Conservation (phyloP, 2,329 filamentous ascomycete species). For the Alternaria burnsii region DNA sequence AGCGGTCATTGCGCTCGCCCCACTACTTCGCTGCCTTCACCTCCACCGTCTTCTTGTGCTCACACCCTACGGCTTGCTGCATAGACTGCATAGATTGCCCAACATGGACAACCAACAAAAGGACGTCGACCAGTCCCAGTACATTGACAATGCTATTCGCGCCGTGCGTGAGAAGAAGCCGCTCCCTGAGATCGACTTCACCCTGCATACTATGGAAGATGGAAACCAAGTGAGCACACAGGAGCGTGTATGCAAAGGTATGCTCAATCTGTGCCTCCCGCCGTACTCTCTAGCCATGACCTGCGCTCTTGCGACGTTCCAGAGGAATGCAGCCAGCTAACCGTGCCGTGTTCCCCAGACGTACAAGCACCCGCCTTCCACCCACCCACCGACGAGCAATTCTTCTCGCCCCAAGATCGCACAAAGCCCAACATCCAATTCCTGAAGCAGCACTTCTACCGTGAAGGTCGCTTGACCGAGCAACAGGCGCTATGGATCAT, state of each 20-base stretch:
- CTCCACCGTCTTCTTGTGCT: slow-evolving; percentile 34
- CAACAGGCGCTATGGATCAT: slow-evolving; percentile 98
- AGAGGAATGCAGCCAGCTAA: slow-evolving; percentile 36
- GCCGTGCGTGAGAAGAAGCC: slow-evolving; percentile 96
- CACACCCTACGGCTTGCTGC: slow-evolving; percentile 30
- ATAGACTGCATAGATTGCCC: slow-evolving; percentile 33
- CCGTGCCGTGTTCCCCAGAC: slow-evolving; percentile 65
- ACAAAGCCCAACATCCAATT: slow-evolving; percentile 92
- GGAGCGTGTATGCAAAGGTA: slow-evolving; percentile 99
- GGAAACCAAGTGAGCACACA: slow-evolving; percentile 91
- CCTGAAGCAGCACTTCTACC: slow-evolving; percentile 97
- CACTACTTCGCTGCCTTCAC: slow-evolving; percentile 43
- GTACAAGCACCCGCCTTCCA: slow-evolving; percentile 96
- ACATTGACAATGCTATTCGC: slow-evolving; percentile 85
- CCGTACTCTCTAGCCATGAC: slow-evolving; percentile 8
- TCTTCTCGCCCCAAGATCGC: slow-evolving; percentile 86
- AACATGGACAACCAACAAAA: slow-evolving; percentile 49
- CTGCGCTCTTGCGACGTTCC: slow-evolving; percentile 3
- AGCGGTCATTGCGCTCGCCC: slow-evolving; percentile 41
- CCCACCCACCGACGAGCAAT: slow-evolving; percentile 91
- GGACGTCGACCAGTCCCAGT: slow-evolving; percentile 52
- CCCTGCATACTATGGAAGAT: slow-evolving; percentile 98
- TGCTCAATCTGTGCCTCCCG: slow-evolving; percentile 14
- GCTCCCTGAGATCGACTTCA: slow-evolving; percentile 97
- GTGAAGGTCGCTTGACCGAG: slow-evolving; percentile 94